Conservation (phyloP, 2,329 filamentous ascomycete species). For the Penicillium sp. region DNA sequence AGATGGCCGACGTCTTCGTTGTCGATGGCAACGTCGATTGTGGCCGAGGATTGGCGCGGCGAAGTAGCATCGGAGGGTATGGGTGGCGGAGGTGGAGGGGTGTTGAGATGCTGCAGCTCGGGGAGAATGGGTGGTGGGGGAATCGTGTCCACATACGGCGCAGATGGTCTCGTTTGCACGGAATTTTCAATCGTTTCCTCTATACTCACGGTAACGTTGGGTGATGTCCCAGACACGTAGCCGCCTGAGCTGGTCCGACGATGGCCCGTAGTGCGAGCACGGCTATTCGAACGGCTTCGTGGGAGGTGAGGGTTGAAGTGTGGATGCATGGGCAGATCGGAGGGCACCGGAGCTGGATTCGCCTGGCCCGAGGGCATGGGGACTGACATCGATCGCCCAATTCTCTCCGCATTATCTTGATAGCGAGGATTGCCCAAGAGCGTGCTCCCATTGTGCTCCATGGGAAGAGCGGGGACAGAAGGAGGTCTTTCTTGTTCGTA, state of each 20-base stretch:
- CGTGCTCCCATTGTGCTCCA: constrained; percentile 38
- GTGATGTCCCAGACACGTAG: constrained; percentile 31
- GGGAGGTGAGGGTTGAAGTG: constrained; percentile 42
- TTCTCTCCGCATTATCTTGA: constrained; percentile 36
- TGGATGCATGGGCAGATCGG: constrained; percentile 41
- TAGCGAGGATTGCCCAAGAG: constrained; percentile 38
- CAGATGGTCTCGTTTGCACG: constrained; percentile 16
- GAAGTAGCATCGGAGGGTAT: constrained; percentile 26
- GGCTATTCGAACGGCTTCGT: constrained; percentile 43
- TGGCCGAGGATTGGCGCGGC: constrained; percentile 37
- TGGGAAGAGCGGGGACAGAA: constrained; percentile 56
- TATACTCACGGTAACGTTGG: constrained; percentile 51
- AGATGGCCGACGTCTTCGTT: constrained; percentile 37
- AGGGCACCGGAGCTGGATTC: constrained; percentile 22
- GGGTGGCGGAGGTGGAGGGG: constrained; percentile 52
- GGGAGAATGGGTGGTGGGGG: constrained; percentile 49
- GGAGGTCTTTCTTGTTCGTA: constrained; percentile 49
- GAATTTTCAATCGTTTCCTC: constrained; percentile 51
- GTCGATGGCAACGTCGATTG: constrained; percentile 44
- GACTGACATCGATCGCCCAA: constrained; percentile 41
- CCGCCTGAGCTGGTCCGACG: constrained; percentile 27
- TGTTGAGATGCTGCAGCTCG: constrained; percentile 60
- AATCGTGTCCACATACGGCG: constrained; percentile 18
- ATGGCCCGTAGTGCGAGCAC: constrained; percentile 32
- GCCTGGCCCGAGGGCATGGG: constrained; percentile 32